A percentile compares a stretch with the other conserved stretches of the same genome.
These are phyloP conservation scores for Vigna angularis DNA, from an alignment of 306 rosid species.

Conservation along the genomic window DNA sequence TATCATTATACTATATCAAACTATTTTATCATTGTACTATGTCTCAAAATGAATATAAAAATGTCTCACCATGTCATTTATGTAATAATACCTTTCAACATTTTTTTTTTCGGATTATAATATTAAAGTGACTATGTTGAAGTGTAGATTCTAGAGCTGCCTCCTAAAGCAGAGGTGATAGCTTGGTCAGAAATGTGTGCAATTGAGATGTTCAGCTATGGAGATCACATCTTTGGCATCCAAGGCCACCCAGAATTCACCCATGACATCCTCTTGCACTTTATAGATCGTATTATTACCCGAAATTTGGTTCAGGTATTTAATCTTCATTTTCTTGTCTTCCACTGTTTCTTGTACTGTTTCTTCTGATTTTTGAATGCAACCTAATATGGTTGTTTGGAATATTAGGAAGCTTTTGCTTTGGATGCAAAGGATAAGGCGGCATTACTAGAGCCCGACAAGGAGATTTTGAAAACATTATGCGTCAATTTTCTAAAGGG, in stretches of 20 bases:
- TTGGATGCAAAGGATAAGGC: slow-evolving; percentile 59
- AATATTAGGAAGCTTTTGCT: slow-evolving; percentile 58
- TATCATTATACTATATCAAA: too few species aligned
- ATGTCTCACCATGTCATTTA: too few species aligned
- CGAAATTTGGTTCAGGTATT: slow-evolving; percentile 58
- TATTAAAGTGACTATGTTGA: not conserved
- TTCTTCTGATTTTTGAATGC: too few species aligned
- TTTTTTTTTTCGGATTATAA: not conserved
- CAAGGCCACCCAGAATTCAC: slow-evolving; percentile 98
- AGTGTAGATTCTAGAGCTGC: slow-evolving; percentile 71
- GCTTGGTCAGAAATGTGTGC: slow-evolving; percentile 86
- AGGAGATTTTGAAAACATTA: slow-evolving; percentile 70
- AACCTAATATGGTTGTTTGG: not conserved
- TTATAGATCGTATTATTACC: slow-evolving; percentile 70
- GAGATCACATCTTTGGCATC: slow-evolving; percentile 84
- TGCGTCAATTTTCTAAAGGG: slow-evolving; percentile 77
- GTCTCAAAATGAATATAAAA: too few species aligned
- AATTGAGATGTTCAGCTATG: slow-evolving; percentile 78
- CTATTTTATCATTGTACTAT: too few species aligned
- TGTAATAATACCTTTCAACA: too few species aligned
- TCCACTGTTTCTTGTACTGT: not conserved
- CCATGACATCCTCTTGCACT: slow-evolving; percentile 71
- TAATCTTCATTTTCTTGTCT: not conserved
- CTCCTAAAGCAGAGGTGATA: slow-evolving; percentile 74
- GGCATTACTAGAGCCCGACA: slow-evolving; percentile 58